Conservation (phyloP, 345 rosid species). For the Adansonia digitata region DNA sequence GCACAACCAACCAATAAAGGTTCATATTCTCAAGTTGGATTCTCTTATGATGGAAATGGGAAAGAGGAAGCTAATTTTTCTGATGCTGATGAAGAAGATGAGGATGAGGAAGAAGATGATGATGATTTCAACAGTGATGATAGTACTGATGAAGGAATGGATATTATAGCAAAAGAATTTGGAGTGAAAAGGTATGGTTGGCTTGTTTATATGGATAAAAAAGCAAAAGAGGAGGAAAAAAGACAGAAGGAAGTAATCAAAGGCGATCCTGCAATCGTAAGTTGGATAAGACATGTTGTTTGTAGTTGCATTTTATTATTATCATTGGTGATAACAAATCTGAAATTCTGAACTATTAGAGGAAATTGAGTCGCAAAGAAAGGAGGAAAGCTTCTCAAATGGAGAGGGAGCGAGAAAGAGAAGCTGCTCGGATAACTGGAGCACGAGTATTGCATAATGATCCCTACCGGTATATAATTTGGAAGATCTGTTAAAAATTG, state of each 20-base stretch:
- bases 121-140: conserved; percentile 94
- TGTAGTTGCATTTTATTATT: conserved; percentile 10
- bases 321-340: conserved; percentile 4
- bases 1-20: conserved; percentile 69
- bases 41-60: conserved; percentile 74
- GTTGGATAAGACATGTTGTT: conserved; percentile 25
- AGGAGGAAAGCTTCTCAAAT: conserved; percentile 93
- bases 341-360: conserved; percentile 41
- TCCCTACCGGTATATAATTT: conserved; percentile 69
- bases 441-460: conserved; percentile 68
- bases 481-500: background rate
- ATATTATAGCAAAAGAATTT: conserved; percentile 83
- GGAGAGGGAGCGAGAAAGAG: conserved; percentile 93
- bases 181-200: conserved; percentile 95
- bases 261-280: conserved; percentile 97
- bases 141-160: conserved; percentile 95
- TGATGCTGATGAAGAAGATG: conserved; percentile 66
- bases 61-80: conserved; percentile 53
- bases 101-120: conserved; percentile 75
- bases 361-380: conserved; percentile 95
- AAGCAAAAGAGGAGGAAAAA: conserved; percentile 90
- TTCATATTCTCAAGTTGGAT: conserved; percentile 89
- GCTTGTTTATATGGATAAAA: conserved; percentile 98
- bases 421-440: conserved; percentile 62
- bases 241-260: conserved; percentile 93